Percentiles rank a stretch among this genome's conserved stretches.
phyloP scores from a whole-genome alignment of 139 green algal genomes.

The Diplosphaera chodatii region DNA sequence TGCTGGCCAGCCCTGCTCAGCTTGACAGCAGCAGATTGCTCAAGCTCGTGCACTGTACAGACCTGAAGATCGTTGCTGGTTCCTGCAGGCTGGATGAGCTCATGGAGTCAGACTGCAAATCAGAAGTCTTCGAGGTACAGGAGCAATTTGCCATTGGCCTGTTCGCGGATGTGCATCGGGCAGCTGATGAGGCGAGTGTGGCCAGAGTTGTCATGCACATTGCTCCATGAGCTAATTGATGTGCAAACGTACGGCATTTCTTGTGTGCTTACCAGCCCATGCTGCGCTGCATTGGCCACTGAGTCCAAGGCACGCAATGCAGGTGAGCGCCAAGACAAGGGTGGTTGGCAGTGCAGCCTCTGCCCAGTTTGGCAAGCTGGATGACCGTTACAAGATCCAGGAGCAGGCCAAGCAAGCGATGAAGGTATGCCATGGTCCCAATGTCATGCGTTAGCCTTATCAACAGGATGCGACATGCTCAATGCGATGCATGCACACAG shows the following conservation, averaged over 20 bases:
- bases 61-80: not conserved
- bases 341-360: not conserved
- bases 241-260: no score
- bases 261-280: no score
- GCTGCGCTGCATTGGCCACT: no score
- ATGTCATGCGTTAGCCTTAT: no score
- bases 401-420: not conserved
- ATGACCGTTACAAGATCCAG: not conserved
- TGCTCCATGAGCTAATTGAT: no score
- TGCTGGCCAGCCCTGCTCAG: no score
- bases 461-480: no score
- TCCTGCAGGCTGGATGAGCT: constrained; percentile 44
- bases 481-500: no score
- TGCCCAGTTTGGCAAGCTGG: not conserved
- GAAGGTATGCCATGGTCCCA: no score
- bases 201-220: no score
- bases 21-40: no score
- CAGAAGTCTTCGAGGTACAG: constrained; percentile 34
- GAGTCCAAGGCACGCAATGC: not conserved
- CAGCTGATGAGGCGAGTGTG: not conserved
- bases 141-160: constrained; percentile 52
- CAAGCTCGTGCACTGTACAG: not conserved
- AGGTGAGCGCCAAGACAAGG: constrained; percentile 2
- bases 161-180: constrained; percentile 9
- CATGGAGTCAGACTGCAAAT: constrained; percentile 30